Evolutionary conservation across 176 grass and related monocot genomes (phyloP), one percentile per base, ranked within the genome.

Genomic region (Raddia distichophylla): DNA sequence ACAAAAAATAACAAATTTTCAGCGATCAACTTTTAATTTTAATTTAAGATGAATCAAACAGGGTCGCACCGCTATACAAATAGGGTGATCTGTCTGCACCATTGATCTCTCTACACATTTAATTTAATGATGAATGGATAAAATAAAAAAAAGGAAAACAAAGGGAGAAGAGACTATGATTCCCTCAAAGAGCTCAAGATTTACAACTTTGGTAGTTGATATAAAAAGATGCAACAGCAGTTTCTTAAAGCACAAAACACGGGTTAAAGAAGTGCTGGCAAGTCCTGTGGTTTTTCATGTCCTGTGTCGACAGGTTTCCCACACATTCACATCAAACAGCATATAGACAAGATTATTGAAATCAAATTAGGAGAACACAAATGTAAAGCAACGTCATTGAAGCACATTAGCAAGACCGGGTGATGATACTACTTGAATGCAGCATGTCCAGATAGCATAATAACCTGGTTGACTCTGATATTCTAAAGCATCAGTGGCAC

Each of bases 271-370:
- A 75, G 0, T 56, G 1, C 20, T 58, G 57, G 67, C 52, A n/a
- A 32, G 44, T 74, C 61, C 12, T 72, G 18, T 9, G 0, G 65
- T 14, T 20, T 56, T 32, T 2, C 22, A 64, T 50, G 6, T 18
- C 51, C 64, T 37, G 40, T 76, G 56, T 77, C 61, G 73, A 83
- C 48, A 76, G 47, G 10, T 12, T 54, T 78, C 86, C 79, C 40
- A 81, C 19, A 33, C 47, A 74, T 64, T 52, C 32, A 55, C 17
- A 52, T 67, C 71, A 78, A 82, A 51, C 48, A 52, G 19, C 2
- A 2, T 14, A 71, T 48, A 75, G 54, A 76, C 18, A 81, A 62
- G 6, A 32, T 60, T 68, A 49, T 27, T 60, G 32, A 32, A 17
- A 20, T 48, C 54, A 74, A 17, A 37, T 10, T 58, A 45, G 56